Conservation (phyloP, 257 asterid species). For the Haberlea rhodopensis region DNA sequence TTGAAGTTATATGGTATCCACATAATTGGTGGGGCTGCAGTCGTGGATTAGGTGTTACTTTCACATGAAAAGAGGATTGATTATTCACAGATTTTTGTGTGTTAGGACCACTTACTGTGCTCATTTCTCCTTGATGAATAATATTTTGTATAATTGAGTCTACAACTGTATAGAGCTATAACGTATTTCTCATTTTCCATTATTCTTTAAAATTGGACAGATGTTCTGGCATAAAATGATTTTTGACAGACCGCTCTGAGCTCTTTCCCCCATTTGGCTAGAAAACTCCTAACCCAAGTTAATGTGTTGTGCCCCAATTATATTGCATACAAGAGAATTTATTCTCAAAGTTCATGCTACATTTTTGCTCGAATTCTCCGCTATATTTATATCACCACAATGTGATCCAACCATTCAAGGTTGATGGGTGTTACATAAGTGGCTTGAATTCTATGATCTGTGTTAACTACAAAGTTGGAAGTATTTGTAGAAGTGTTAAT, state of each 20-base stretch:
- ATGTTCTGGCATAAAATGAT: slow-evolving; percentile 10
- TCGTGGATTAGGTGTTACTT: slow-evolving; percentile 20
- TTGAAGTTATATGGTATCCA: slow-evolving; percentile 18
- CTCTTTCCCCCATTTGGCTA: slow-evolving; percentile 16
- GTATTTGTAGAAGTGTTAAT: too few species aligned
- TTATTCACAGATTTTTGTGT: slow-evolving; percentile 17
- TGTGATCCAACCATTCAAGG: slow-evolving; percentile 4
- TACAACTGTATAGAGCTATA: slow-evolving; percentile 15
- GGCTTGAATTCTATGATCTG: too few species aligned
- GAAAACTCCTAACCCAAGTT: not conserved
- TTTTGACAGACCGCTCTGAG: slow-evolving; percentile 7
- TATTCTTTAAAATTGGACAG: slow-evolving; percentile 6
- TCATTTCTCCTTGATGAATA: slow-evolving; percentile 9
- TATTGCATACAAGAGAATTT: not conserved
- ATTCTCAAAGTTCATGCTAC: not conserved
- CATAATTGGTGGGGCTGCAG: slow-evolving; percentile 27
- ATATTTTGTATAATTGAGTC: slow-evolving; percentile 15
- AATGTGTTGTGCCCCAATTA: not conserved
- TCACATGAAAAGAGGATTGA: slow-evolving; percentile 23
- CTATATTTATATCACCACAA: not conserved
- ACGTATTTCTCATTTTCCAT: slow-evolving; percentile 8
- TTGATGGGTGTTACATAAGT: not conserved
- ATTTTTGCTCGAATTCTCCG: not conserved
- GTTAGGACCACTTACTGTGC: slow-evolving; percentile 22
- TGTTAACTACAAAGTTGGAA: too few species aligned